Base-by-base conservation (phyloP, 2,329 filamentous ascomycete genomes). In the Cercospora zeae-maydis region DNA sequence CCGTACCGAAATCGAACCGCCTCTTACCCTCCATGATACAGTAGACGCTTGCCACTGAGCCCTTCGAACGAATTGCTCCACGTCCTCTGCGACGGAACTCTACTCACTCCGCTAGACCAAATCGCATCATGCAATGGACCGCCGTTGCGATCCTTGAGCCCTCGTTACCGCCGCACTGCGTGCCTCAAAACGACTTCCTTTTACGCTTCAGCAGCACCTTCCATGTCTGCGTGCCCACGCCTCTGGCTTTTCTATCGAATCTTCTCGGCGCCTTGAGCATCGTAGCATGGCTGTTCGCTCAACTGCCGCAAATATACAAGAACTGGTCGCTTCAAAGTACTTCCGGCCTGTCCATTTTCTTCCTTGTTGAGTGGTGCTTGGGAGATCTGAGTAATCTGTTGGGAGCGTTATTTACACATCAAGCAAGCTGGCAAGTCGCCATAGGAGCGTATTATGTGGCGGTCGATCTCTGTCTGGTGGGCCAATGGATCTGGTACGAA, bases 271-370 rank as follows among this genome's bases (percentile, higher is more conserved):
- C 80, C 0, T 76, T 86, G 64, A 88, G 85, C 70, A 89, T 89
- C 64, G 69, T 87, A 56, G 84, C 86, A 47, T 89, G 87, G 87
- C 80, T 89, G 1, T 89, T 88, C 72, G 87, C 87, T 11, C 87
- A 89, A 73, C 77, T 89, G 30, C 87, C 87, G 1, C 87, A 89
- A 70, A 88, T 89, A 66, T 87, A 84, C 77, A 88, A 88, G 77
- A 89, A 89, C 72, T 85, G 85, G 72, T 79, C 80, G 58, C 74
- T 88, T 19, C 81, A 86, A 70, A 88, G 86, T 11, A 88, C 86
- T 0, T 86, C 86, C 1, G 86, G 87, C 0, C 73, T 89, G 37
- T 88, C 85, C 4, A 82, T 87, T 62, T 87, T 84, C 72, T 89
- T 89, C 73, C 76, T 89, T 53, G 78, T 83, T 2, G 86, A 87